Evolutionary conservation across 2,329 filamentous ascomycete species (phyloP).

Genomic region (Aspergillus japonicus): DNA sequence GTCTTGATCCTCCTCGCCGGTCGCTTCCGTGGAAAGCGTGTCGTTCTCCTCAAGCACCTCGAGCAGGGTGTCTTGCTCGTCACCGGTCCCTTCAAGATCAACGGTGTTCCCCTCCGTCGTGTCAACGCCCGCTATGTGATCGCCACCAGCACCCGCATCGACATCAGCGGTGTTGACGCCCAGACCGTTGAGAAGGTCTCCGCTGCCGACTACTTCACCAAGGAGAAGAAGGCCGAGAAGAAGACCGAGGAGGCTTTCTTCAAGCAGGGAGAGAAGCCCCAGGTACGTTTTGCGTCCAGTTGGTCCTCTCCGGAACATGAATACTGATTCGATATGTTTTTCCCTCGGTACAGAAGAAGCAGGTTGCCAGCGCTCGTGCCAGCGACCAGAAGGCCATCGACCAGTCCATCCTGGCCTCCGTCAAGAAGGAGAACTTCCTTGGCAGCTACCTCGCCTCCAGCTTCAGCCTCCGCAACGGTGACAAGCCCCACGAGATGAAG

Average conservation of each 20-base stretch:
- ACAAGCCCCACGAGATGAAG: conserved; percentile 99
- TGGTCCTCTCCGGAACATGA: not conserved
- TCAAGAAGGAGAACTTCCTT: conserved; percentile 98
- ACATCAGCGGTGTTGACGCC: conserved; percentile 75
- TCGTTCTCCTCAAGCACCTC: conserved; percentile 97
- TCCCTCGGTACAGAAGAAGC: conserved; percentile 78
- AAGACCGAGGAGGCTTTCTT: conserved; percentile 99
- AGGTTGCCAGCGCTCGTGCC: conserved; percentile 84
- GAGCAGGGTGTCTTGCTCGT: conserved; percentile 97
- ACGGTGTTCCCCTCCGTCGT: conserved; percentile 94
- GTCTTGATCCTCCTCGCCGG: conserved; percentile 98
- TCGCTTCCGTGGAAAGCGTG: conserved; percentile 99
- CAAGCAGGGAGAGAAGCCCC: conserved; percentile 96
- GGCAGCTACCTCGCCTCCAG: conserved; percentile 89
- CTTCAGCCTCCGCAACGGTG: conserved; percentile 98
- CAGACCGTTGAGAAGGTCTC: conserved; percentile 75
- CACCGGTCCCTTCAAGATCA: conserved; percentile 99
- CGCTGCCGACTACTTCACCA: conserved; percentile 90
- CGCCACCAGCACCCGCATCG: conserved; percentile 50
- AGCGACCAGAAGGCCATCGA: conserved; percentile 98
- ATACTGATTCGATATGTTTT: conserved; percentile 8
- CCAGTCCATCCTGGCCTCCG: conserved; percentile 88
- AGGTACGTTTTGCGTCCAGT: conserved; percentile 61
- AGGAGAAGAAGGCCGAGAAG: conserved; percentile 85
- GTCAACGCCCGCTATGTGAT: conserved; percentile 53